Conservation (phyloP, 139 green algal species). For the Tetradesmus obliquus region DNA sequence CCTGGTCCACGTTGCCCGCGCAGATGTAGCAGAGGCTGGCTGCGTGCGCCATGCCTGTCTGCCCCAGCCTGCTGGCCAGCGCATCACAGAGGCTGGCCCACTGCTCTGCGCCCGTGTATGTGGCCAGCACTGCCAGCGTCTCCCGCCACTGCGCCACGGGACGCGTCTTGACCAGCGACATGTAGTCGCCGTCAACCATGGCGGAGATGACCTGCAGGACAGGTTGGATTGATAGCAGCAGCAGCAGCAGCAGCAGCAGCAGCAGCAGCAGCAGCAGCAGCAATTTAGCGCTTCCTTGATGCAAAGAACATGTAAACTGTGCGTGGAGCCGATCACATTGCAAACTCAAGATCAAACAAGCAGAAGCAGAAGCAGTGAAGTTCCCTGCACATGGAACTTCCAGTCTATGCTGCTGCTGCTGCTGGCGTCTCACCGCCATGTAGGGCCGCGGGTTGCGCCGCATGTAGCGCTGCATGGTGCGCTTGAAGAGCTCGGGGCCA, state of each 20-base stretch:
- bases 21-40: constrained; percentile 95
- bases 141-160: constrained; percentile 90
- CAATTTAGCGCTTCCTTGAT: neutral
- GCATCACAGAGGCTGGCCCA: constrained; percentile 75
- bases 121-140: constrained; percentile 95
- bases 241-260: too few species aligned
- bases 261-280: neutral
- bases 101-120: constrained; percentile 80
- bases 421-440: constrained; percentile 57
- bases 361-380: too few species aligned
- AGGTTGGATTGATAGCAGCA: neutral
- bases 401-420: neutral
- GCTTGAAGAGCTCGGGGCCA: constrained; percentile 67
- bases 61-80: constrained; percentile 75
- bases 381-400: too few species aligned
- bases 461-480: constrained; percentile 85
- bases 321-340: too few species aligned
- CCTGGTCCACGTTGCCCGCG: constrained; percentile 53
- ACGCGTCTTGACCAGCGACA: constrained; percentile 80
- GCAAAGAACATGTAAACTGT: neutral
- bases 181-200: constrained; percentile 80
- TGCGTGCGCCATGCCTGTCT: constrained; percentile 81
- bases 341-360: too few species aligned
- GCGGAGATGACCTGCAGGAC: constrained; percentile 60
- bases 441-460: constrained; percentile 80